Conservation (phyloP, 2,329 filamentous ascomycete genomes). For the Lasiodiplodia sp. region DNA sequence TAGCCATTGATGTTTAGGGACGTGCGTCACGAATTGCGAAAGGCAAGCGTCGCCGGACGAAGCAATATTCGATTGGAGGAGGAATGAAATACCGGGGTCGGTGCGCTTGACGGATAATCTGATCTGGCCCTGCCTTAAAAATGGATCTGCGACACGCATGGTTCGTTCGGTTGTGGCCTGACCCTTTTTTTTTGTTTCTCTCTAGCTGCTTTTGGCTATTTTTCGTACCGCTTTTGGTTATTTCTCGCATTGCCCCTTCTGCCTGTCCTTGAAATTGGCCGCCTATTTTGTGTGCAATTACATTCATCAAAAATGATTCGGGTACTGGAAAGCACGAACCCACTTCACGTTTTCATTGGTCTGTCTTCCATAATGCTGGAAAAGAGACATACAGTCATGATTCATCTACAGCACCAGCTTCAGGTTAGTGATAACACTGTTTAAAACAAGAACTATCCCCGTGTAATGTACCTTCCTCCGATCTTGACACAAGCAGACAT, state of each 20-base stretch:
- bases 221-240: not conserved
- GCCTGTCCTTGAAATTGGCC: not conserved
- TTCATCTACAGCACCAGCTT: not conserved
- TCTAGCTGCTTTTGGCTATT: too few species aligned
- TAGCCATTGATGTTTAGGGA: too few species aligned
- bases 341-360: not conserved
- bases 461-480: not conserved
- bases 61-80: too few species aligned
- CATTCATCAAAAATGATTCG: not conserved
- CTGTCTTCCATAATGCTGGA: not conserved
- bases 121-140: too few species aligned
- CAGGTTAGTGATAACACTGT: not conserved
- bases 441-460: not conserved
- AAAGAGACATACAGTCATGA: not conserved
- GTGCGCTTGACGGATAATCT: too few species aligned
- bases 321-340: not conserved
- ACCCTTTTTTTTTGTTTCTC: not conserved
- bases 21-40: too few species aligned
- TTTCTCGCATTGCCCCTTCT: not conserved
- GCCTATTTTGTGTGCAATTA: not conserved
- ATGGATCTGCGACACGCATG: too few species aligned
- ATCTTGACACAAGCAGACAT: not conserved
- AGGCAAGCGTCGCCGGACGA: too few species aligned
- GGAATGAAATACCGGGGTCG: too few species aligned
- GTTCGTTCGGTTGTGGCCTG: not conserved